Base-by-base conservation (phyloP, 2,329 filamentous ascomycete genomes). In the Aulographum hederae region DNA sequence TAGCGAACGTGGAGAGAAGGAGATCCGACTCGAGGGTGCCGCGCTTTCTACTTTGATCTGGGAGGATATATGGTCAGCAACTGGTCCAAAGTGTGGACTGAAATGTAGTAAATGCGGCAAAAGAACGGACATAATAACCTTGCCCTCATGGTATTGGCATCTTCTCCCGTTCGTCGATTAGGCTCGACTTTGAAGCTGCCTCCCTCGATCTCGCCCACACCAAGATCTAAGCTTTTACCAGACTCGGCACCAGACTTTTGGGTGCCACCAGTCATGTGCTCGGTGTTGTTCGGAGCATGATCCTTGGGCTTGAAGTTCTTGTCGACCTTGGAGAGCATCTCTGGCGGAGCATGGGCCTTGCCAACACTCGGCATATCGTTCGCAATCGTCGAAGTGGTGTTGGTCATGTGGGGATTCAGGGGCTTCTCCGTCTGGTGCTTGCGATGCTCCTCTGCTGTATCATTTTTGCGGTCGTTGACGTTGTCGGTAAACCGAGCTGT, bases 21-120 rank as follows among this genome's bases (percentile, higher is more conserved):
- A 98, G 79, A 54, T 98, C 89, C 40, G 80, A 85, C 54, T 98
- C 89, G 49, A 95, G 75, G 42, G 79, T 95, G 43, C 89, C 89
- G 51, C 89, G 75, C 60, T 98, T 98, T 45, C 89, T 79, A 54
- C 79, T 89, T 60, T 98, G 89, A 62, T 98, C 86, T 94, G 46
- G 34, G 27, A 19, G 6, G 17, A 16, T n/a, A n/a, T n/a, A n/a
- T n/a, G n/a, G n/a, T n/a, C n/a, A n/a, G n/a, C n/a, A 32, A 19
- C 37, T 39, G 36, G 32, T 19, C 2, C 3, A 26, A 4, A 10
- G 25, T 28, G 23, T 17, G 28, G 32, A 18, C 13, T 12, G 18
- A 26, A 26, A 26, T 37, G 18, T 26, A 14, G n/a, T n/a, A n/a
- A n/a, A n/a, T n/a, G n/a, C n/a, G 15, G 13, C n/a, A n/a, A n/a